Conservation (phyloP, 139 green algal genomes). For the Chlamydomonas asymmetrica region DNA sequence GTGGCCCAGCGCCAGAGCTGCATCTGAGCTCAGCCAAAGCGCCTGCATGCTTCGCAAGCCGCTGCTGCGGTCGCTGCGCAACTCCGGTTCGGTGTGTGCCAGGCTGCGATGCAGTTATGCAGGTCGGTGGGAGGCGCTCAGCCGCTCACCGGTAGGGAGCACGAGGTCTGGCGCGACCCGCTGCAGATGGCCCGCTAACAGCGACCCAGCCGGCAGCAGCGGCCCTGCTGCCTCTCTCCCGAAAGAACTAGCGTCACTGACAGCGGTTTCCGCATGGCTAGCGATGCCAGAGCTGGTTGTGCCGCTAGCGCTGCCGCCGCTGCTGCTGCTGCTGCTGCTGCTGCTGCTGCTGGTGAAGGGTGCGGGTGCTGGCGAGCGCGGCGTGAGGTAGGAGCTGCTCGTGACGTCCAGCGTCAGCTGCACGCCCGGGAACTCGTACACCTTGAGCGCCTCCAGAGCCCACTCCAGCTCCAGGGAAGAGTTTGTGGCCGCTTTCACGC, state of each 20-base stretch:
- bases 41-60: no score
- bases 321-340: neutral
- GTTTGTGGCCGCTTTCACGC: constrained; percentile 30
- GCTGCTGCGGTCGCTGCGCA: no score
- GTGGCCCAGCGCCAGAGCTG: no score
- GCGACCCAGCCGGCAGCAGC: neutral
- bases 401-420: constrained; percentile 24
- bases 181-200: no score
- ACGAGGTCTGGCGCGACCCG: no score
- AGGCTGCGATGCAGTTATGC: no score
- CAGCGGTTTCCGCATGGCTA: neutral
- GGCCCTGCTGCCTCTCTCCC: neutral
- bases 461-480: constrained; percentile 26
- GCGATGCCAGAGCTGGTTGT: neutral
- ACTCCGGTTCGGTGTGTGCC: no score
- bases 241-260: neutral
- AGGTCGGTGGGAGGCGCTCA: no score
- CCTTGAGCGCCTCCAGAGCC: constrained; percentile 39
- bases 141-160: no score
- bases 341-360: neutral
- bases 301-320: neutral
- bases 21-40: no score
- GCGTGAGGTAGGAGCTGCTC: neutral
- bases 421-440: constrained; percentile 51
- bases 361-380: constrained; percentile 3